Percentiles rank a stretch among this genome's conserved stretches.
Evolutionary conservation across 1,284 basidiomycete species (phyloP).

Genomic region (Papiliotrema flavescens): DNA sequence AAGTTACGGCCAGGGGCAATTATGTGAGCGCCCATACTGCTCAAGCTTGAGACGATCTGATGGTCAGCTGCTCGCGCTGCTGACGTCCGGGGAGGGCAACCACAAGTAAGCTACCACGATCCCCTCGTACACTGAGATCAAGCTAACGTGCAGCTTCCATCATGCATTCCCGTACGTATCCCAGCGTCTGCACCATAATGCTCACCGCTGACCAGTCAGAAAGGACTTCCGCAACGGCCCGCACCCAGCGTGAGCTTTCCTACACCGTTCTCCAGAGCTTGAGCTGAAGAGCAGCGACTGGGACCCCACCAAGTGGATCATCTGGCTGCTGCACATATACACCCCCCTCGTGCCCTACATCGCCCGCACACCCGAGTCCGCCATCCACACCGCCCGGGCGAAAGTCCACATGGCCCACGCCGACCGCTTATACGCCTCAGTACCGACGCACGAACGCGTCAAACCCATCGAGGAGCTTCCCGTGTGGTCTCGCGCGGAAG

Average conservation of each 20-base stretch:
- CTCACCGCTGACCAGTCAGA: conserved; percentile 3
- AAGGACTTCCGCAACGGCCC: conserved; percentile 52
- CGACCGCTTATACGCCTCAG: conserved; percentile 26
- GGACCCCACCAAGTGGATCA: conserved; percentile 80
- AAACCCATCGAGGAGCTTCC: conserved; percentile 27
- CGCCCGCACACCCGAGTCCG: conserved; percentile 56
- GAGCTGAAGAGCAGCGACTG: conserved; percentile 57
- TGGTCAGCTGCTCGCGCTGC: conserved; percentile 60
- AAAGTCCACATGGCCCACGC: conserved; percentile 57
- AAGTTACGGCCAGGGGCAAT: conserved; percentile 70
- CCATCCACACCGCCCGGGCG: conserved; percentile 57
- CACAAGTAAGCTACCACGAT: conserved; percentile 63
- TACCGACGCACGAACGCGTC: conserved; percentile 17
- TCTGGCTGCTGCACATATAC: conserved; percentile 56
- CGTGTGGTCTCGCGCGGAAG: conserved; percentile 26
- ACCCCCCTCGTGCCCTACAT: conserved; percentile 56
- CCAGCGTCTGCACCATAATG: conserved; percentile 35
- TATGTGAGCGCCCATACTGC: conserved; percentile 17
- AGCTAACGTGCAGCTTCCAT: conserved; percentile 48
- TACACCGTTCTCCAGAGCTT: neutral
- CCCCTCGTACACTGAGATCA: neutral
- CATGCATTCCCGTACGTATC: conserved; percentile 68
- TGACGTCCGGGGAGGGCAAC: conserved; percentile 73
- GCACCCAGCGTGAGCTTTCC: conserved; percentile 25
- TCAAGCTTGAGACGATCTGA: neutral